These are phyloP conservation scores for Phlebiopsis flavidoalba DNA, from an alignment of 768 basidiomycete species.

Conservation along the genomic window DNA sequence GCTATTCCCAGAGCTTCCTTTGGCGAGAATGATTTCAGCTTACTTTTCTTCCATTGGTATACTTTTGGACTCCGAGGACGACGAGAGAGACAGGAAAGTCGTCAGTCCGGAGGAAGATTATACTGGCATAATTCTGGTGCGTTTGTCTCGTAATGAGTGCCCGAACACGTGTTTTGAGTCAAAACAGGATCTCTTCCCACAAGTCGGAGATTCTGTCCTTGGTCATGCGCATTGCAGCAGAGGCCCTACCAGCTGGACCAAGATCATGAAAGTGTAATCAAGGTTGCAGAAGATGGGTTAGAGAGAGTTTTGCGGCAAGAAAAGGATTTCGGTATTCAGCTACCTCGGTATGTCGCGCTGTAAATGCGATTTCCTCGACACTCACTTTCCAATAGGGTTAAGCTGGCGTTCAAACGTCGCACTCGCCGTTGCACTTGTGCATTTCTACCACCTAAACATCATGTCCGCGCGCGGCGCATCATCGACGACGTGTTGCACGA, in stretches of 20 bases:
- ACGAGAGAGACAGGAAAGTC: constrained; percentile 25
- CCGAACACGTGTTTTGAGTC: neutral
- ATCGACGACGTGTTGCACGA: constrained; percentile 65
- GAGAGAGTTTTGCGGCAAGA: constrained; percentile 50
- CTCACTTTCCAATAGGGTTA: constrained; percentile 40
- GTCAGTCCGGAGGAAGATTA: constrained; percentile 42
- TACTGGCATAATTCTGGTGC: constrained; percentile 58
- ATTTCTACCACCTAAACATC: constrained; percentile 88
- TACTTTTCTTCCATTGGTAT: constrained; percentile 64
- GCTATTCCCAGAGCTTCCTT: constrained; percentile 56
- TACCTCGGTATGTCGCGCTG: constrained; percentile 37
- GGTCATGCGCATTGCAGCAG: constrained; percentile 60
- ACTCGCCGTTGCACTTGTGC: constrained; percentile 74
- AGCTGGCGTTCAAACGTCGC: constrained; percentile 64
- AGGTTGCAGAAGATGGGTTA: constrained; percentile 67
- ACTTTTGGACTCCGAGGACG: constrained; percentile 36
- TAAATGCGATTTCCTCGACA: neutral
- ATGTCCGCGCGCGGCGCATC: constrained; percentile 67
- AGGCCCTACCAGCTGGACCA: constrained; percentile 61
- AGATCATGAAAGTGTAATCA: constrained; percentile 73
- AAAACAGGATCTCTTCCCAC: constrained; percentile 50
- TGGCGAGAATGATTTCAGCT: constrained; percentile 55
- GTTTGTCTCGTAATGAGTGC: constrained; percentile 17
- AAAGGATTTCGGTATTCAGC: constrained; percentile 47
- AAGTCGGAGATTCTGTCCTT: constrained; percentile 52